These are phyloP conservation scores for Umbellularia californica DNA, from an alignment of 164 flowering plant genomes.

Conservation along the genomic window DNA sequence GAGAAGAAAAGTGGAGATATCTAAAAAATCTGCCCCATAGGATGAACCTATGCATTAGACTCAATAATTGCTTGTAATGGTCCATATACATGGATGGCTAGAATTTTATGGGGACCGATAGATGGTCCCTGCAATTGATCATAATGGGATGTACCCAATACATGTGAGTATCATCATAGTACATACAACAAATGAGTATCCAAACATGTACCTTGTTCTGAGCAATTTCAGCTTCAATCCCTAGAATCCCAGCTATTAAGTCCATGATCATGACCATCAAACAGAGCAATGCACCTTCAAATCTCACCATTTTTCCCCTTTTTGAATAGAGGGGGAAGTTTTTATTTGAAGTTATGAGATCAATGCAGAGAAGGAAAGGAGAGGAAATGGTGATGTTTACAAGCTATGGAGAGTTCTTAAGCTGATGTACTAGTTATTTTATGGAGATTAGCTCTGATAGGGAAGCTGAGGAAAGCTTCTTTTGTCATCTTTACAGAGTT, in stretches of 20 bases:
- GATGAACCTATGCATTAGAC: no score
- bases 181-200: no score
- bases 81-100: no score
- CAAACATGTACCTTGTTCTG: conserved; percentile 61
- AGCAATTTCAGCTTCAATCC: conserved; percentile 77
- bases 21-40: no score
- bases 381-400: not conserved
- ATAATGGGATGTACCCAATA: no score
- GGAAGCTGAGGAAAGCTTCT: not conserved
- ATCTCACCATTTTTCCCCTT: conserved; percentile 30
- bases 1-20: no score
- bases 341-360: not conserved
- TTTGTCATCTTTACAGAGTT: not conserved
- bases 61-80: no score
- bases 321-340: not conserved
- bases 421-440: no score
- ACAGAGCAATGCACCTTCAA: conserved; percentile 41
- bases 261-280: conserved; percentile 56
- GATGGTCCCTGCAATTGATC: no score
- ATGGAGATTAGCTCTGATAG: not conserved
- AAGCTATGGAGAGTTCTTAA: not conserved
- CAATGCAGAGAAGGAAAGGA: not conserved
- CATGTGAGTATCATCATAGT: no score
- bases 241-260: conserved; percentile 76
- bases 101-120: no score